A percentile compares a stretch with the other conserved stretches of the same genome.
Evolutionary conservation across 495 filamentous ascomycete genomes (phyloP).

Genomic region (Elaphomyces granulatus): DNA sequence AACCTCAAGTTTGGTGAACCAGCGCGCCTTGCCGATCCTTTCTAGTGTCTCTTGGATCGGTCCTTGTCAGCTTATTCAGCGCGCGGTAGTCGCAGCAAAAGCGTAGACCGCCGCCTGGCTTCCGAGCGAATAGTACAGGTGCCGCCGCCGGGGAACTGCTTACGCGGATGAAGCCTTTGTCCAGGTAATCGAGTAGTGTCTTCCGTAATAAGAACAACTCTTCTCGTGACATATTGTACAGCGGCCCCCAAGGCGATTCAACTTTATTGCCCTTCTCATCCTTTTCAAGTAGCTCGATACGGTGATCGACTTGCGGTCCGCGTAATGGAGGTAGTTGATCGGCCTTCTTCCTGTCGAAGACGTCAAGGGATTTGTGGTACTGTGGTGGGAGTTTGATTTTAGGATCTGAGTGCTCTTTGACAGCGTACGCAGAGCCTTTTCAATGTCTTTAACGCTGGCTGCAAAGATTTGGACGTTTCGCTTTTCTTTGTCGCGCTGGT

Average conservation of each 20-base stretch:
- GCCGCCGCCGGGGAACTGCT: neutral
- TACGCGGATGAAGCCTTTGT: neutral
- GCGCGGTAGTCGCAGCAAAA: neutral
- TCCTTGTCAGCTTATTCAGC: neutral
- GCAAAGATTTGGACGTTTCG: neutral
- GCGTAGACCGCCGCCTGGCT: neutral
- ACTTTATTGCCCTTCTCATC: neutral
- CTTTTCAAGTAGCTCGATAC: too few species aligned
- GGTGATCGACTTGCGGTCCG: too few species aligned
- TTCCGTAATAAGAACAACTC: neutral
- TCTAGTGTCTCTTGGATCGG: neutral
- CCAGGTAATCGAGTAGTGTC: neutral
- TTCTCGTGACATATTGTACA: neutral
- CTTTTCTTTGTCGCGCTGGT: conserved; percentile 10
- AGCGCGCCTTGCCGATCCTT: neutral
- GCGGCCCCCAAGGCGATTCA: neutral
- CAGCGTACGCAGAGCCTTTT: neutral
- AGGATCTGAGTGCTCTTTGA: neutral
- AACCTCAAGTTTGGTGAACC: too few species aligned
- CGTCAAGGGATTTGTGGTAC: neutral
- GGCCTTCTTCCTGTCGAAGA: neutral
- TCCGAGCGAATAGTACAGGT: neutral
- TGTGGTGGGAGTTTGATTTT: neutral
- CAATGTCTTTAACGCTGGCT: neutral
- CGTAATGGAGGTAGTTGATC: neutral